Base-by-base conservation (phyloP, 2,329 filamentous ascomycete genomes). In the Alternaria dauci region DNA sequence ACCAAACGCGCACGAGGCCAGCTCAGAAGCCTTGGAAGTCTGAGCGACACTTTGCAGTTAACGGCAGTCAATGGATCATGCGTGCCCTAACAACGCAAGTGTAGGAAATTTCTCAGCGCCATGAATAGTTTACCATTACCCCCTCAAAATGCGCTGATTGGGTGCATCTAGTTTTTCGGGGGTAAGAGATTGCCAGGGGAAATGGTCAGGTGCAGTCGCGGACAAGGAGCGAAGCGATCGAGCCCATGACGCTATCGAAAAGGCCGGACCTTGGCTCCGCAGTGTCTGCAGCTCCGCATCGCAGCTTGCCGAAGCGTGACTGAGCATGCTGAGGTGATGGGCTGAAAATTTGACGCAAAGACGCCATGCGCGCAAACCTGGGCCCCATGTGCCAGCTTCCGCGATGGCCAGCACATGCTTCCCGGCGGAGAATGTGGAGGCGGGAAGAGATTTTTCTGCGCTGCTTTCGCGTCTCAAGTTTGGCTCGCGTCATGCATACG, bases 31-130 rank as follows among this genome's bases (percentile, higher is more conserved):
- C 63, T 68, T 67, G 66, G 66, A 57, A 65, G 61, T 59, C 59
- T 60, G 58, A 66, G 65, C 59, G 64, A 68, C 70, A 73, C 78
- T 77, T 79, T 80, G 75, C 78, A 79, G 78, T 79, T 80, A 80
- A 79, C 76, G 76, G 78, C 76, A 79, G 68, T 65, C 55, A 52
- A 55, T 56, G 63, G 72, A 75, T 78, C 75, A 78, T 75, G 73
- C 71, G 75, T 66, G 47, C 62, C 47, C 48, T 58, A 52, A 32
- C 42, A 23, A 50, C 30, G 25, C 52, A 34, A 59, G 44, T 48
- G 57, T 46, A 58, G 54, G 54, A 61, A 61, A 52, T 61, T 61
- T 61, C 54, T 42, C 47, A 61, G 54, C 46, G 47, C 58, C 58
- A 43, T 53, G 58, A 61, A 52, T 58, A 58, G 58, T 61, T 53